Base-by-base conservation (phyloP, 176 grass and related monocot species). In the Guadua angustifolia region DNA sequence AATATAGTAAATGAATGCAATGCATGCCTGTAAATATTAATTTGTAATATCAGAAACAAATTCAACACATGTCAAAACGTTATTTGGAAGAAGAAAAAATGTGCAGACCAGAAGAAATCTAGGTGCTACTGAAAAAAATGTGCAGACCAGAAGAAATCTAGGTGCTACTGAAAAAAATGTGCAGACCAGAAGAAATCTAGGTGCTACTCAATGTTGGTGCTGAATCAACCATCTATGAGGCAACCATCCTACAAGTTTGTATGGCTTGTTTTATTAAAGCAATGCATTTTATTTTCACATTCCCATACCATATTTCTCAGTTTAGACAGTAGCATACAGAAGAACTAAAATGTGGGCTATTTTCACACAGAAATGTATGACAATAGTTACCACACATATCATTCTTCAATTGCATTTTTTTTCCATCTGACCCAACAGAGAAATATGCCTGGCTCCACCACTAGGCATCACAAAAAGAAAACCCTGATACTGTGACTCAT, bases 391-490 rank as follows among this genome's bases (percentile, higher is more conserved):
- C 32, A 69, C 36, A 68, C 65, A 42, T 42, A 68, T 7, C 65
- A 69, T 69, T 69, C 66, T 63, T 29, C 60, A 63, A 63, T 32
- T 42, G 35, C 9, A n/a, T 69, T 69, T 69, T 66, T 66, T 42
- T 21, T 21, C 65, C n/a, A n/a, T 43, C 43, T 35, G 18, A 43
- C 19, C 4, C 21, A 72, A 43, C 61, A 56, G n/a, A 69, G 7
- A 60, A 67, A 77, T 45, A 32, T 59, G 51, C 5, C 25, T 47
- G 18, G 17, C 46, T 52, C 6, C 35, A 67, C 45, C 61, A 84
- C 3, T 66, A 36, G 15, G 7, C 55, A 78, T 61, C n/a, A 26
- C 75, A 29, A 33, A 47, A 22, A 39, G 15, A 45, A 59, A 5
- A 39, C 35, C 19, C 14, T 66, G 6, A 66, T 3, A 66, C 7